Evolutionary conservation across 148 eudicot species (phyloP).

Genomic region (Talinum fruticosum): DNA sequence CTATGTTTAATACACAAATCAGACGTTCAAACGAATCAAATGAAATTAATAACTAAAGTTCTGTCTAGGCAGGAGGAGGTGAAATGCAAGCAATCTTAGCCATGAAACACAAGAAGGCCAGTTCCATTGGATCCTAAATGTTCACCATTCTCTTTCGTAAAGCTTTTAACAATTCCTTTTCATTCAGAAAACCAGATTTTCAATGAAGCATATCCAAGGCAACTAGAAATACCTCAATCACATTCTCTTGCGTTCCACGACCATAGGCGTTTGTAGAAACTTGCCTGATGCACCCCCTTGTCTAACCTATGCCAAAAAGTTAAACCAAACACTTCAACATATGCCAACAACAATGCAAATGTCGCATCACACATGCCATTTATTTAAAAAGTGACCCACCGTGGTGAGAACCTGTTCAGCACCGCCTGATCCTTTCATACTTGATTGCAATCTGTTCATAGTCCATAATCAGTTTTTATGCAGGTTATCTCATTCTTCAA

Average conservation of each 20-base stretch:
- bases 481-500: background rate
- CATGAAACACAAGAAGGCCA: background rate
- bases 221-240: conserved; percentile 50
- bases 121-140: background rate
- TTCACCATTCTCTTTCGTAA: background rate
- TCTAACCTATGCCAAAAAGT: conserved; percentile 47
- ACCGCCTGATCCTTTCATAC: conserved; percentile 20
- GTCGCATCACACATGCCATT: background rate
- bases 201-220: background rate
- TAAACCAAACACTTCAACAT: conserved; percentile 13
- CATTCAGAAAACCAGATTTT: background rate
- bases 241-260: conserved; percentile 32
- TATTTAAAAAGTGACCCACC: conserved; percentile 22
- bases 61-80: background rate
- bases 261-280: conserved; percentile 33
- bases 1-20: no score
- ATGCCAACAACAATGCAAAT: background rate
- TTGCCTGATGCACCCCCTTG: conserved; percentile 25
- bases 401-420: conserved; percentile 21
- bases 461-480: background rate
- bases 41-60: background rate
- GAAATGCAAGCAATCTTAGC: background rate
- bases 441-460: conserved; percentile 38
- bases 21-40: no score
- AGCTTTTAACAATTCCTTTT: background rate